A percentile compares a stretch with the other conserved stretches of the same genome.
These are phyloP conservation scores for Clausena lansium DNA, from an alignment of 345 rosid genomes.

Conservation along the genomic window DNA sequence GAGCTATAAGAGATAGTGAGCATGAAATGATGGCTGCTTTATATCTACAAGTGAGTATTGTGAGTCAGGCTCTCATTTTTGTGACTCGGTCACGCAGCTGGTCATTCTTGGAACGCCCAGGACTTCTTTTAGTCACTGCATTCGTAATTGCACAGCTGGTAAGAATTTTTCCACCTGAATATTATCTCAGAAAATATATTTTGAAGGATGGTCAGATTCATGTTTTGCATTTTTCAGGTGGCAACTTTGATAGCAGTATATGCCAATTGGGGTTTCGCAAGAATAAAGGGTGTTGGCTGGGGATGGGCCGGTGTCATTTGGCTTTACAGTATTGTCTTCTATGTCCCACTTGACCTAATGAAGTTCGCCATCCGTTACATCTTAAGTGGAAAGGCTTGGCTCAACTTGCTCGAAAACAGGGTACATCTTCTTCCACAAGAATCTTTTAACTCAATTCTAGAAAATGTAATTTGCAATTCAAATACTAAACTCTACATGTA, in stretches of 20 bases:
- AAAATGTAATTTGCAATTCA: background rate
- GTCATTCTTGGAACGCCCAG: conserved; percentile 84
- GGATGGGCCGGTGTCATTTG: conserved; percentile 95
- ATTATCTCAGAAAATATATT: background rate
- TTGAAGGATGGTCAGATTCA: background rate
- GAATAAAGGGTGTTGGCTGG: conserved; percentile 75
- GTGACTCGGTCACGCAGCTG: conserved; percentile 94
- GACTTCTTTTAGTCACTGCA: conserved; percentile 51
- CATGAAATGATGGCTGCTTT: conserved; percentile 78
- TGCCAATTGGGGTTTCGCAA: conserved; percentile 74
- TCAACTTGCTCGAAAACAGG: conserved; percentile 70
- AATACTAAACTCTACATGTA: background rate
- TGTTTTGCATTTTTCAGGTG: conserved; percentile 34
- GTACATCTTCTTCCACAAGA: conserved; percentile 24
- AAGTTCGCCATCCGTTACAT: conserved; percentile 80
- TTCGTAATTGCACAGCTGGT: conserved; percentile 72
- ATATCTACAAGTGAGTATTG: conserved; percentile 95
- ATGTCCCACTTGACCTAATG: conserved; percentile 70
- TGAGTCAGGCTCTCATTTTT: conserved; percentile 90
- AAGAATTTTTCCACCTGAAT: conserved; percentile 8
- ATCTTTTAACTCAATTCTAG: background rate
- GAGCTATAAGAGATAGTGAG: conserved; percentile 28
- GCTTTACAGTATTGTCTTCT: conserved; percentile 74
- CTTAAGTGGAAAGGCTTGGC: conserved; percentile 82
- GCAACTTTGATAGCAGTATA: conserved; percentile 77